Evolutionary conservation across 192 early-diverging fungal genomes (phyloP).

Genomic region (Powellomyces hirtus): DNA sequence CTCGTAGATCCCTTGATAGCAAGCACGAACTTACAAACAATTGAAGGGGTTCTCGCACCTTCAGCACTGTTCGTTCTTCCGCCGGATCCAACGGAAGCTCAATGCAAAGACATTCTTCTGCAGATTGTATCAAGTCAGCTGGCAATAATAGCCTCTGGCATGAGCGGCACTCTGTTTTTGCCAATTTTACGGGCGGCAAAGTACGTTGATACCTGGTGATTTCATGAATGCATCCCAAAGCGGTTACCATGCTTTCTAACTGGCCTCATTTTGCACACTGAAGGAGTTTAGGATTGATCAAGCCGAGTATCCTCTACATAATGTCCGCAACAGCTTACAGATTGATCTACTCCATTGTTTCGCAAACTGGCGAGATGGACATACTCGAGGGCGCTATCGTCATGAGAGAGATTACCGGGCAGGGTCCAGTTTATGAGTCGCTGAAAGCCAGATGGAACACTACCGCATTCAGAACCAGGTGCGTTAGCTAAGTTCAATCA

Average conservation of each 20-base stretch:
- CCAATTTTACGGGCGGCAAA: background rate
- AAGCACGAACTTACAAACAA: too few species aligned
- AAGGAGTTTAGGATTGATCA: too few species aligned
- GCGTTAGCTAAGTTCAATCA: background rate
- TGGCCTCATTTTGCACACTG: too few species aligned
- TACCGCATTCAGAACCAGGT: background rate
- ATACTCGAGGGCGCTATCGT: constrained; percentile 10
- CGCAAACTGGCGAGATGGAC: background rate
- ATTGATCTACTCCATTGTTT: too few species aligned
- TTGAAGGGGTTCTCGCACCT: background rate
- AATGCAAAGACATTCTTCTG: background rate
- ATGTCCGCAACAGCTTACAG: too few species aligned
- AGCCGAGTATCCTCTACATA: too few species aligned
- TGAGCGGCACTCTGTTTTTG: background rate
- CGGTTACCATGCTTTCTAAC: too few species aligned
- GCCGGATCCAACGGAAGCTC: background rate
- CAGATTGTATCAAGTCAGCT: background rate
- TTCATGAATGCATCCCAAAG: too few species aligned
- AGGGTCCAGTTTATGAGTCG: constrained; percentile 6
- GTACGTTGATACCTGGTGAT: background rate
- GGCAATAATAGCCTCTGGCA: background rate
- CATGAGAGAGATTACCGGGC: background rate
- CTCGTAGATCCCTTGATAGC: too few species aligned
- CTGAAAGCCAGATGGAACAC: constrained; percentile 13
- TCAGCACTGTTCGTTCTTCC: background rate